Evolutionary conservation across 1,284 basidiomycete genomes (phyloP).

Genomic region (Cutaneotrichosporon sp.): DNA sequence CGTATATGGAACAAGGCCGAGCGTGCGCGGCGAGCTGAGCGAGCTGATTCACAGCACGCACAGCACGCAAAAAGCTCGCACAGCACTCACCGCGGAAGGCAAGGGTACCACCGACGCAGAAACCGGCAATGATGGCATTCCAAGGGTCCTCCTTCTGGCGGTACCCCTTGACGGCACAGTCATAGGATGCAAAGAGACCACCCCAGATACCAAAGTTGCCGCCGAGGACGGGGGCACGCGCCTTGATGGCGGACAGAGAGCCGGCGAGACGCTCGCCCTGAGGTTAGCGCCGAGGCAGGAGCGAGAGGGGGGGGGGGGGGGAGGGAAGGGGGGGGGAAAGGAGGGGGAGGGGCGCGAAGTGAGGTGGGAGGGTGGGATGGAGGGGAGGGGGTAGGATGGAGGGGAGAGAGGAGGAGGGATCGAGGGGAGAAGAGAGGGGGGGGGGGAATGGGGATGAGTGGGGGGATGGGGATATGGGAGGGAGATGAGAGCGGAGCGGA

Average conservation of each 20-base stretch:
- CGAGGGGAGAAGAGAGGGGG: no score
- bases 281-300: constrained; percentile 5
- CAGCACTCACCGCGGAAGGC: constrained; percentile 83
- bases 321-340: no score
- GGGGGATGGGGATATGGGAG: no score
- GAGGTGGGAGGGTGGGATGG: no score
- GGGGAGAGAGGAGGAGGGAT: no score
- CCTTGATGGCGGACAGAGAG: constrained; percentile 95
- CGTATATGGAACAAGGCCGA: no score
- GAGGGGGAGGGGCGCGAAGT: no score
- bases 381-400: no score
- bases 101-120: constrained; percentile 95
- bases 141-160: constrained; percentile 99
- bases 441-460: no score
- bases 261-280: constrained; percentile 89
- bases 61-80: neutral
- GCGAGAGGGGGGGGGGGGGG: neutral
- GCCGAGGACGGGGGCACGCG: constrained; percentile 94
- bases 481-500: no score
- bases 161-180: constrained; percentile 95
- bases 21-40: neutral
- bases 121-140: constrained; percentile 98
- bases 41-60: neutral
- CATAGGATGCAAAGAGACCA: constrained; percentile 94
- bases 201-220: constrained; percentile 99